phyloP scores from a whole-genome alignment of 805 yeast species.

The Nakazawaea anatomiae region DNA sequence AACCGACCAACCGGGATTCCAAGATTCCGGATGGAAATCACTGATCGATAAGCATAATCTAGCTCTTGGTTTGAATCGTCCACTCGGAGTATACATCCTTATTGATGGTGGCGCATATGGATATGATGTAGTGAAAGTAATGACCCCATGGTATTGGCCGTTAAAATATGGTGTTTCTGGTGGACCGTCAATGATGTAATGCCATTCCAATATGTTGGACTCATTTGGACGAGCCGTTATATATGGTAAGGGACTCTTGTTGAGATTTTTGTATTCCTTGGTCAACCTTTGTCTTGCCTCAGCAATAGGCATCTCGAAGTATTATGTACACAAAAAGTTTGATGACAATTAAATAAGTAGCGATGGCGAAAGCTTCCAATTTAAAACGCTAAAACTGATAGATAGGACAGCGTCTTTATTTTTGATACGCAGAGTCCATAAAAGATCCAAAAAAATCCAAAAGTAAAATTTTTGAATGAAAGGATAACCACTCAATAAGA shows the following conservation, averaged over 20 bases:
- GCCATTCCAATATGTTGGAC: conserved; percentile 87
- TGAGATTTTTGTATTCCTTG: conserved; percentile 75
- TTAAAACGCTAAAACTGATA: too few relatives aligned
- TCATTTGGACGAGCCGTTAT: conserved; percentile 85
- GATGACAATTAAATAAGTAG: too few relatives aligned
- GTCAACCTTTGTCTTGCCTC: conserved; percentile 37
- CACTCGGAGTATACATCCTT: conserved; percentile 84
- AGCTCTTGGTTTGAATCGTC: conserved; percentile 76
- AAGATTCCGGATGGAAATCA: conserved; percentile 88
- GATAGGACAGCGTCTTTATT: too few relatives aligned
- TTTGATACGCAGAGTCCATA: not conserved
- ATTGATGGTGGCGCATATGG: conserved; percentile 93
- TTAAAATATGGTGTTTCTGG: conserved; percentile 80
- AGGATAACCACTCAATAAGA: too few relatives aligned
- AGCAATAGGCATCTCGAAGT: conserved; percentile 3
- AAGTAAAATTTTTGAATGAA: not conserved
- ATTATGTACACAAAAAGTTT: too few relatives aligned
- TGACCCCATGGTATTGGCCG: conserved; percentile 89
- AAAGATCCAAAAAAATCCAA: not conserved
- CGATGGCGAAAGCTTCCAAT: too few relatives aligned
- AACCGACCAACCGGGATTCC: conserved; percentile 98
- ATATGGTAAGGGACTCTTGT: conserved; percentile 78
- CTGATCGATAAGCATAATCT: conserved; percentile 88
- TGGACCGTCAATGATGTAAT: conserved; percentile 87
- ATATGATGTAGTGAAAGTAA: conserved; percentile 76